Percentiles rank a stretch among this genome's conserved stretches.
Conservation (phyloP, 108 stramenopile genomes). For the Heterococcus sp. region DNA sequence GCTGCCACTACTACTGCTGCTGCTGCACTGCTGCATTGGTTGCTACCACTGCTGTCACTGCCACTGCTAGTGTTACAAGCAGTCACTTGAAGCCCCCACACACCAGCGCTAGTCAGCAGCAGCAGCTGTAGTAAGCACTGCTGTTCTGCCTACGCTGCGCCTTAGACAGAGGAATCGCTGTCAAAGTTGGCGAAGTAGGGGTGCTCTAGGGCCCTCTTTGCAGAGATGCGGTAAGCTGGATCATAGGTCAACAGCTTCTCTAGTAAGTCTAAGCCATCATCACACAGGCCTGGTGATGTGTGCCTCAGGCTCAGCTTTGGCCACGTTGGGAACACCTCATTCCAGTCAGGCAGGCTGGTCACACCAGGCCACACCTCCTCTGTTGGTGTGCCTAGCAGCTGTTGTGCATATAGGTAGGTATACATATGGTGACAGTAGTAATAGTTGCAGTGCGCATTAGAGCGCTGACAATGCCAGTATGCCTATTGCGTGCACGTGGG, state of each 20-base stretch:
- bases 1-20: no score
- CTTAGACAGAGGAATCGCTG: constrained; percentile 67
- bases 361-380: constrained; percentile 88
- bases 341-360: constrained; percentile 66
- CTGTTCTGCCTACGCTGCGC: no score
- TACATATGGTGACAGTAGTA: neutral
- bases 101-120: no score
- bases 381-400: constrained; percentile 85
- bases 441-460: no score
- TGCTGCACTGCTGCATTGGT: no score
- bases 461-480: no score
- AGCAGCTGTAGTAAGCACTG: no score
- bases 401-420: constrained; percentile 8
- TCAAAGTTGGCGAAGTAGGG: constrained; percentile 94
- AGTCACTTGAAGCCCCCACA: no score
- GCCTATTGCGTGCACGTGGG: neutral
- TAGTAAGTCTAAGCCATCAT: constrained; percentile 49
- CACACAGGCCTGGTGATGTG: constrained; percentile 31
- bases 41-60: no score
- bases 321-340: constrained; percentile 53
- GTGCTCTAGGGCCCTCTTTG: constrained; percentile 85
- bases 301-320: constrained; percentile 38
- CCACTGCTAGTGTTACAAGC: no score
- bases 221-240: constrained; percentile 90
- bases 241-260: constrained; percentile 77